Conservation (phyloP, 371 early-diverging fungal species). For the Zychaea mexicana region DNA sequence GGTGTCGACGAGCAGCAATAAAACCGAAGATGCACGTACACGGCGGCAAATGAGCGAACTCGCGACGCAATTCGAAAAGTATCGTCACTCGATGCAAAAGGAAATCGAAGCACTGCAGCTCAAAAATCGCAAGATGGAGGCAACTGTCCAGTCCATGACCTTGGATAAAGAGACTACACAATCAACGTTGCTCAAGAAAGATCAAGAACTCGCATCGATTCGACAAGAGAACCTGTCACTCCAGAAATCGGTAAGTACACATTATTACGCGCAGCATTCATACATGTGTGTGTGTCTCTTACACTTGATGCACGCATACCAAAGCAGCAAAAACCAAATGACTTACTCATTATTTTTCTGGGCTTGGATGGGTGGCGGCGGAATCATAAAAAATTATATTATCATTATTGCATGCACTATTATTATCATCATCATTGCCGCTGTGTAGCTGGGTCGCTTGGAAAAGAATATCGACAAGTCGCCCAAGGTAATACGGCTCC, state of each 20-base stretch:
- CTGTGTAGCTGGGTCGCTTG: slow-evolving; percentile 30
- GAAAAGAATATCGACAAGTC: slow-evolving; percentile 27
- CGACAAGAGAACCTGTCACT: slow-evolving; percentile 30
- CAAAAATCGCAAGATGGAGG: slow-evolving; percentile 35
- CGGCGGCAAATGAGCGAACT: slow-evolving; percentile 19
- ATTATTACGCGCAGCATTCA: no score
- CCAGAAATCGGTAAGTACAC: slow-evolving; percentile 32
- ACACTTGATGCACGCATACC: no score
- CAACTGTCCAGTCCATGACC: slow-evolving; percentile 20
- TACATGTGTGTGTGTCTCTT: no score
- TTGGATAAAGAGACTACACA: slow-evolving; percentile 28
- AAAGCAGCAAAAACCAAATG: no score
- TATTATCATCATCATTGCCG: no score
- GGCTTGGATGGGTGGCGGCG: no score
- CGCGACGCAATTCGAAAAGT: slow-evolving; percentile 28
- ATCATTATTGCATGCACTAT: no score
- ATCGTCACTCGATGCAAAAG: slow-evolving; percentile 36
- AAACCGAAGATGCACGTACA: slow-evolving; percentile 26
- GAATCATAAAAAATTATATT: neutral
- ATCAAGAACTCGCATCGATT: slow-evolving; percentile 38
- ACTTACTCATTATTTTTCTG: no score
- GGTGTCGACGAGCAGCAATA: slow-evolving; percentile 25
- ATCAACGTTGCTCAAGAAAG: slow-evolving; percentile 19
- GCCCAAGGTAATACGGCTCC: slow-evolving; percentile 27
- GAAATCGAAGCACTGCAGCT: slow-evolving; percentile 36